Base-by-base conservation (phyloP, 305 asterid genomes). In the Solanum aculeatissimum region DNA sequence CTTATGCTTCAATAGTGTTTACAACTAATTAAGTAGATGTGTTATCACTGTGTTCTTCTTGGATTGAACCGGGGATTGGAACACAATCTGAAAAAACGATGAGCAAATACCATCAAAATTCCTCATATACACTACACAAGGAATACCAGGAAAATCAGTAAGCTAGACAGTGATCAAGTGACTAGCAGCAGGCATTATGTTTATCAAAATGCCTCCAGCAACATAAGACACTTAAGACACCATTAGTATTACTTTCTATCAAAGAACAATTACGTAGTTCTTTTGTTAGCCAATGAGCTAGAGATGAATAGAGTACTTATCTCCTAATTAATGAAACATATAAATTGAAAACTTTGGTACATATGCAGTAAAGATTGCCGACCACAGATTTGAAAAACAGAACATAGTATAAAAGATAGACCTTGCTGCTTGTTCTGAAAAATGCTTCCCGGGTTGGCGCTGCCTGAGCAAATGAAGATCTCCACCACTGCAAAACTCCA, bases 401-500 rank as follows among this genome's bases (percentile, higher is more conserved):
- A 77, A 77, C 58, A 53, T 27, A 83, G 40, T 72, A 84, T 57
- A 35, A 85, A 82, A 58, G 53, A 66, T 91, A 74, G 74, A 96
- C 99, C 99, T 94, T 78, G 98, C 97, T 9, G 98, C 98, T 87
- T 93, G 98, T 89, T 96, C 99, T 3, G 97, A 58, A 84, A 96
- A 95, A 91, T 92, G 98, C 92, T 93, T 93, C 80, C 95, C 97
- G 0, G 90, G 92, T 88, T 94, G 99, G 23, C 98, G 95, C 89
- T 96, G 99, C 89, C 99, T 84, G n/a, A 94, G 99, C 89, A 96
- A 89, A 91, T 96, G 99, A 84, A 96, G 92, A 89, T 96, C 99
- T 13, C 99, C 99, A 0, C 99, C 99, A 62, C 96, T 94, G 92
- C 99, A 96, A 38, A 94, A 96, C 91, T 96, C 98, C 98, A 96